Base-by-base conservation (phyloP, 352 stramenopile species). In the Phytophthora agathidicida region DNA sequence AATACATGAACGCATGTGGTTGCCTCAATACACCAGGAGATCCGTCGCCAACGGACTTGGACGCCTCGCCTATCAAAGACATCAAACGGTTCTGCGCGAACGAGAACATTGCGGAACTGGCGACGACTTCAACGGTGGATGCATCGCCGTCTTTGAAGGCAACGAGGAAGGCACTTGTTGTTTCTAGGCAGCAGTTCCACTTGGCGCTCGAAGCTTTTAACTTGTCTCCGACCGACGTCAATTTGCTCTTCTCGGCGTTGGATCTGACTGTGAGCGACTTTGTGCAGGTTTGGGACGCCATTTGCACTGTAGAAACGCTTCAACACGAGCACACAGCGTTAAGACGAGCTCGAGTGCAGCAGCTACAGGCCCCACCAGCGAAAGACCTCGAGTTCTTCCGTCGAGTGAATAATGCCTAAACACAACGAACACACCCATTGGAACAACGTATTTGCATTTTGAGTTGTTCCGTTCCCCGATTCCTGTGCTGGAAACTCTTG, bases 1-100 rank as follows among this genome's bases (percentile, higher is more conserved):
- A 86, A 39, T 88, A 85, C 47, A 83, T 88, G 78, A 80, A 51
- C n/a, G 73, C 65, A n/a, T 88, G 78, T 51, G 78, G 73, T 5
- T 72, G 50, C 33, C 22, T 68, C 7, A 49, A 62, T 36, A 45
- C 8, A 41, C n/a, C 23, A 28, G 30, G n/a, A 10, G 26, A 7
- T 6, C 41, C 39, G 9, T 10, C 26, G 11, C 3, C 58, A 17
- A 46, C 36, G 7, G 50, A 57, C 2, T 36, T n/a, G 7, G 49
- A 44, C 8, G 43, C 58, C 13, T 66, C 48, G 2, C 31, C 54
- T 4, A 44, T 59, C 1, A 59, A 59, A 52, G 60, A 68, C 5
- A 30, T 30, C 14, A 59, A 57, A 14, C 37, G 60, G 9, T 68
- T 68, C n/a, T 45, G 24, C n/a, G n/a, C 44, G 4, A 56, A 61